These are phyloP conservation scores for Pisolithus thermaeus DNA, from an alignment of 1,284 basidiomycete genomes.

Conservation along the genomic window DNA sequence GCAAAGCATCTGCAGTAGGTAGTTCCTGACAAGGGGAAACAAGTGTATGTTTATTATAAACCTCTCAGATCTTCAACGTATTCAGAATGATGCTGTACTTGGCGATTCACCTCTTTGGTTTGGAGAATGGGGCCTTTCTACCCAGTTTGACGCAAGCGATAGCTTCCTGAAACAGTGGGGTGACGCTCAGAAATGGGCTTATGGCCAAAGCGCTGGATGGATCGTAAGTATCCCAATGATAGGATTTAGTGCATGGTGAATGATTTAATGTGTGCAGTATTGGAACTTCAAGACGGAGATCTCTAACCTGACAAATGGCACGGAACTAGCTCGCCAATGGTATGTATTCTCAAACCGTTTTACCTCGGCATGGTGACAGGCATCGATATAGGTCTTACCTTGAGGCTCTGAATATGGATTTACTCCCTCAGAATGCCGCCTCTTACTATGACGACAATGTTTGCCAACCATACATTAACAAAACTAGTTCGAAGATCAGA, in stretches of 20 bases:
- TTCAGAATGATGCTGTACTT: conserved; percentile 31
- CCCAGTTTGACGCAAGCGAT: conserved; percentile 60
- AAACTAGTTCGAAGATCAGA: conserved; percentile 7
- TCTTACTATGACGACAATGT: conserved; percentile 51
- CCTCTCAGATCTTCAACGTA: conserved; percentile 19
- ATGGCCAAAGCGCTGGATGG: conserved; percentile 62
- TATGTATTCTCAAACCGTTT: conserved; percentile 22
- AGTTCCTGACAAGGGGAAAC: neutral
- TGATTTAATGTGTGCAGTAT: conserved; percentile 41
- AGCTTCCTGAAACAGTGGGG: conserved; percentile 65
- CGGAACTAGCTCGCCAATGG: conserved; percentile 57
- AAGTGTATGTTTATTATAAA: neutral
- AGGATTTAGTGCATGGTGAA: neutral
- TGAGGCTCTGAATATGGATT: conserved; percentile 54
- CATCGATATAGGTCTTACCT: conserved; percentile 56
- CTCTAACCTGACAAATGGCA: conserved; percentile 36
- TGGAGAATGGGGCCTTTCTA: conserved; percentile 67
- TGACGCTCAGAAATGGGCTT: conserved; percentile 72
- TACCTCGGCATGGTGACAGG: neutral
- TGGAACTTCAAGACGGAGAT: conserved; percentile 75
- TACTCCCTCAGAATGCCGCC: conserved; percentile 58
- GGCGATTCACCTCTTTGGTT: conserved; percentile 39
- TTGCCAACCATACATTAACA: conserved; percentile 43
- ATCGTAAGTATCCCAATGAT: conserved; percentile 36
- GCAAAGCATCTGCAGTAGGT: conserved; percentile 61